Conservation (phyloP, 176 grass and related monocot species). For the Saccharum officinarum region DNA sequence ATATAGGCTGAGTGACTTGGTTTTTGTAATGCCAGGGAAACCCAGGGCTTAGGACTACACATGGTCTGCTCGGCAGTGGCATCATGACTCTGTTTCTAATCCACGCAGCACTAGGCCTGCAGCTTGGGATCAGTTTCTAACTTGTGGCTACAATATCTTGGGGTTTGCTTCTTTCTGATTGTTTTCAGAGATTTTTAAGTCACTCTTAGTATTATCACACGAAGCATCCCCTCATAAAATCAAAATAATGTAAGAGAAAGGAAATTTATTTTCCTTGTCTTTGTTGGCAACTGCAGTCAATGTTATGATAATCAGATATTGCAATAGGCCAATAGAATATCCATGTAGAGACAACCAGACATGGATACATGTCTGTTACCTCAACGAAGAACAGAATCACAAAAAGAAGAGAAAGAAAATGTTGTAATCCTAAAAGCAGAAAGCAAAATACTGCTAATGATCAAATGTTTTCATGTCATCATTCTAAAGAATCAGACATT, state of each 20-base stretch:
- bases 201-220: not conserved
- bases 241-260: not conserved
- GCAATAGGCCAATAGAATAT: not conserved
- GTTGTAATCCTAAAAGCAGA: not conserved
- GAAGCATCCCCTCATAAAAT: not conserved
- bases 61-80: slow-evolving; percentile 84
- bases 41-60: slow-evolving; percentile 60
- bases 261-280: not conserved
- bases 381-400: not conserved
- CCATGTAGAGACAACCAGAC: not conserved
- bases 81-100: slow-evolving; percentile 93
- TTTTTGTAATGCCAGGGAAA: slow-evolving; percentile 49
- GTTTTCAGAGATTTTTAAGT: not conserved
- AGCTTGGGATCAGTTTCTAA: slow-evolving; percentile 79
- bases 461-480: not conserved
- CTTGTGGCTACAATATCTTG: not conserved
- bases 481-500: not conserved
- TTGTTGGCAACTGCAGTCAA: not conserved
- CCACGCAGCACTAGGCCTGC: slow-evolving; percentile 74
- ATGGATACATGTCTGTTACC: not conserved
- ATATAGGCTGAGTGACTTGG: not conserved
- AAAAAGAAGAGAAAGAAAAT: not conserved
- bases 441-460: not conserved
- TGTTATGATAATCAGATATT: not conserved
- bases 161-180: slow-evolving; percentile 20